These are phyloP conservation scores for Geotrichum restrictum DNA, from an alignment of 1,139 yeast genomes.

Conservation along the genomic window DNA sequence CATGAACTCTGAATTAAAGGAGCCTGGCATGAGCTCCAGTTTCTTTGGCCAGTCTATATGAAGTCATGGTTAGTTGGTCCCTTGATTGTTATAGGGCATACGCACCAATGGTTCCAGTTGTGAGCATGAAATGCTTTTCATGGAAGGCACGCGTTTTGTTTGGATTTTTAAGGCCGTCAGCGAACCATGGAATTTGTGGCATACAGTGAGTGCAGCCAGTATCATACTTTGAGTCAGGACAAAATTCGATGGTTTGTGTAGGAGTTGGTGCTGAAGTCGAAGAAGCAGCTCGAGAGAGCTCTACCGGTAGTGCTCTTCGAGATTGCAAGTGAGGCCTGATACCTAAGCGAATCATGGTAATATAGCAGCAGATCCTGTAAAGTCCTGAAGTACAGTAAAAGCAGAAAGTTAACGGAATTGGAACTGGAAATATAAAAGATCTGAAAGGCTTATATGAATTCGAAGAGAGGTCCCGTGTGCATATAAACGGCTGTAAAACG, in stretches of 20 bases:
- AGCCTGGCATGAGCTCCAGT: constrained; percentile 48
- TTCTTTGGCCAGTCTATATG: constrained; percentile 54
- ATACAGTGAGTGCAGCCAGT: constrained; percentile 63
- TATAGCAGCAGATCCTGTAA: no score
- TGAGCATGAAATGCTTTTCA: constrained; percentile 55
- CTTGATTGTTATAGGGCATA: constrained; percentile 18
- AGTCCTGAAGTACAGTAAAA: no score
- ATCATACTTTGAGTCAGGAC: constrained; percentile 53
- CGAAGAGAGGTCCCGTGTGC: no score
- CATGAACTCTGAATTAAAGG: constrained; percentile 37
- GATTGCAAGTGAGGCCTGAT: no score
- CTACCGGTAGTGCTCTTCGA: no score
- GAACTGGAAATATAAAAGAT: no score
- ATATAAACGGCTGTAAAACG: no score
- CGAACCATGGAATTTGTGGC: constrained; percentile 37
- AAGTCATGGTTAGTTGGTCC: no score
- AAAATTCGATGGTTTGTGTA: constrained; percentile 28
- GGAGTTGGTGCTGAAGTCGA: neutral
- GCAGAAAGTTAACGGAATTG: no score
- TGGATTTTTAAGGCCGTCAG: constrained; percentile 21
- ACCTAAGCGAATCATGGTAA: no score
- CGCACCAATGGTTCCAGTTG: constrained; percentile 40
- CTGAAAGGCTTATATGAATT: no score
- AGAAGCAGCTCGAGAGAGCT: neutral
- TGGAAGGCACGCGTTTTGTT: constrained; percentile 46